Evolutionary conservation across 177 flowering plant genomes (phyloP).

Genomic region (Vitis hybrid): DNA sequence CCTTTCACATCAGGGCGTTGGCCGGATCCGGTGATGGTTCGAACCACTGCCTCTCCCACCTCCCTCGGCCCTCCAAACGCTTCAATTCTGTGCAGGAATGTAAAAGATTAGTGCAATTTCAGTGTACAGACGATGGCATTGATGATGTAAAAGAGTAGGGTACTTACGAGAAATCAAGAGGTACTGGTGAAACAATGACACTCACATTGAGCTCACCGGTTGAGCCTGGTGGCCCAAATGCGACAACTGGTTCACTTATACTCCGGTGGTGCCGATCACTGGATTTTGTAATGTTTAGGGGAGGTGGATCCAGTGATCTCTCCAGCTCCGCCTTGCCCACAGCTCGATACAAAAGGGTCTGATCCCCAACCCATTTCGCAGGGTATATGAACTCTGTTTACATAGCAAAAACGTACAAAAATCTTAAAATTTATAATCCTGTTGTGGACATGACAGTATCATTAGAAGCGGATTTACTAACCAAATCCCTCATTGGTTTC

Average conservation of each 20-base stretch:
- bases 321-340: conserved; percentile 55
- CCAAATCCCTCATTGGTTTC: conserved; percentile 77
- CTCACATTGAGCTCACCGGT: conserved; percentile 95
- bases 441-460: not conserved
- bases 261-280: conserved; percentile 31
- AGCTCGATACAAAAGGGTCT: conserved; percentile 67
- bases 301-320: conserved; percentile 80
- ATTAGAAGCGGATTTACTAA: conserved; percentile 24
- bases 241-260: conserved; percentile 72
- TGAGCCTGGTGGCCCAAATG: conserved; percentile 94
- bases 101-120: not conserved
- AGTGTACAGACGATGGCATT: not conserved
- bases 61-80: conserved; percentile 86
- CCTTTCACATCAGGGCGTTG: conserved; percentile 56
- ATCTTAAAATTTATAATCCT: no score
- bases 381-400: conserved; percentile 85
- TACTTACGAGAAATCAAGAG: conserved; percentile 80
- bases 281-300: conserved; percentile 28
- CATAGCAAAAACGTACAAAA: not conserved
- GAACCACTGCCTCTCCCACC: conserved; percentile 77
- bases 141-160: not conserved
- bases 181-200: conserved; percentile 79
- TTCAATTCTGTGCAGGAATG: conserved; percentile 52
- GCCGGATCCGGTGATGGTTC: conserved; percentile 52
- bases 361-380: conserved; percentile 86